Base-by-base conservation (phyloP, 2,329 filamentous ascomycete genomes). In the Biscogniauxia mediterranea region DNA sequence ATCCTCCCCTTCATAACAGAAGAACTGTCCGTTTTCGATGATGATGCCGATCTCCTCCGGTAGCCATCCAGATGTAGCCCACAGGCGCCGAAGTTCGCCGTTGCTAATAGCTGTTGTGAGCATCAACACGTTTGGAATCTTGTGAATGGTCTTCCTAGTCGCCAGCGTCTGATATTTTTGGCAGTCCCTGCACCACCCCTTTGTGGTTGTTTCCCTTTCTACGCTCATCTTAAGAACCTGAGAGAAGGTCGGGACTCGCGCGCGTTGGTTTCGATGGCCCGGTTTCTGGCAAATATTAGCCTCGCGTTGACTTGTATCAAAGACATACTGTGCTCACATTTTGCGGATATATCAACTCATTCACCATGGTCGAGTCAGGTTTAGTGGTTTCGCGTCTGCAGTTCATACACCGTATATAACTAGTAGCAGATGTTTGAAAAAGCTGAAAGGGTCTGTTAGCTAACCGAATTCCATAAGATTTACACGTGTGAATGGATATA, bases 11-110 rank as follows among this genome's bases (percentile, higher is more conserved):
- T 99, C 93, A 66, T 93, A 98, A 75, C 93, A 97, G 76, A 92
- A 93, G 72, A 98, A 91, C 71, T 96, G 91, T n/a, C 92, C 92
- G 69, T 91, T 87, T 62, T 96, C 91, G 60, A 97, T 86, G 60
- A 96, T 91, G 70, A 99, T 86, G 46, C 95, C 95, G 69, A 99
- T 93, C 74, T 98, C 93, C 71, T 95, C 90, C 0, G 95, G 95
- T 13, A 99, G 81, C 89, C 94, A 99, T 17, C 91, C 92, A 0
- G 92, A 92, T 13, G 88, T 92, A 1, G 91, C 87, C 96, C 96
- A 99, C 17, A 97, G 82, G 61, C 90, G 84, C 68, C 89, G 89
- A 42, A 92, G 86, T 65, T 94, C 90, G 2, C 87, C 84, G 53
- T 80, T 89, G 5, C 83, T 86, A 50, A 91, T 89, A 11, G 91